Percentiles rank a stretch among this genome's conserved stretches.
Evolutionary conservation across 2,329 filamentous ascomycete genomes (phyloP).

Genomic region (Lomentospora prolificans): DNA sequence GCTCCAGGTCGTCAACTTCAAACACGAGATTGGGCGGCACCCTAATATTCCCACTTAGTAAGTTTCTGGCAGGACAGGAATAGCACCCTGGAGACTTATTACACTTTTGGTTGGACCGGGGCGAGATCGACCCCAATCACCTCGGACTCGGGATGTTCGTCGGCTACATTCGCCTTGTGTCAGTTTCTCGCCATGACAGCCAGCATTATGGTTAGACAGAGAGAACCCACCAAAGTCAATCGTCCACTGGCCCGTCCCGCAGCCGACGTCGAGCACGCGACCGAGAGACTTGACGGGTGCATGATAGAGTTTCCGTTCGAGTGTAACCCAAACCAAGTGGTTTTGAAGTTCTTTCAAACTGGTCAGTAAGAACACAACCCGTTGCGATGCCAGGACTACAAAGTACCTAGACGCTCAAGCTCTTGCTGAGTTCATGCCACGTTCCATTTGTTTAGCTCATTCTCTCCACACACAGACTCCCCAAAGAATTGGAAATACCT

Average conservation of each 20-base stretch:
- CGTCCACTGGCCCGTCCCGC: conserved; percentile 35
- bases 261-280: conserved; percentile 34
- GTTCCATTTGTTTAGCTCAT: no score
- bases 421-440: no score
- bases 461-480: no score
- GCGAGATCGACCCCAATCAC: conserved; percentile 30
- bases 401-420: conserved; percentile 4
- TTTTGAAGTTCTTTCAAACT: neutral
- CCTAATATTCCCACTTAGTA: conserved; percentile 22
- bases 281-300: conserved; percentile 9
- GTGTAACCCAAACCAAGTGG: conserved; percentile 11
- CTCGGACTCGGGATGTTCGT: conserved; percentile 11
- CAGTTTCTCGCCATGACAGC: no score
- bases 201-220: neutral
- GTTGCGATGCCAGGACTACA: neutral
- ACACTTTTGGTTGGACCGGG: conserved; percentile 27
- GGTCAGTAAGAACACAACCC: neutral
- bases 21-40: conserved; percentile 40
- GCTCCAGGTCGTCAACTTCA: conserved; percentile 30
- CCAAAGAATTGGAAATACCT: no score
- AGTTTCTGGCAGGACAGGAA: conserved; percentile 23
- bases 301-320: conserved; percentile 10
- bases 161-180: neutral
- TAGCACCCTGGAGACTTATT: conserved; percentile 18
- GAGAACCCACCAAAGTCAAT: conserved; percentile 20